phyloP scores from a whole-genome alignment of 805 yeast species.

The Barnettozyma salicaria region DNA sequence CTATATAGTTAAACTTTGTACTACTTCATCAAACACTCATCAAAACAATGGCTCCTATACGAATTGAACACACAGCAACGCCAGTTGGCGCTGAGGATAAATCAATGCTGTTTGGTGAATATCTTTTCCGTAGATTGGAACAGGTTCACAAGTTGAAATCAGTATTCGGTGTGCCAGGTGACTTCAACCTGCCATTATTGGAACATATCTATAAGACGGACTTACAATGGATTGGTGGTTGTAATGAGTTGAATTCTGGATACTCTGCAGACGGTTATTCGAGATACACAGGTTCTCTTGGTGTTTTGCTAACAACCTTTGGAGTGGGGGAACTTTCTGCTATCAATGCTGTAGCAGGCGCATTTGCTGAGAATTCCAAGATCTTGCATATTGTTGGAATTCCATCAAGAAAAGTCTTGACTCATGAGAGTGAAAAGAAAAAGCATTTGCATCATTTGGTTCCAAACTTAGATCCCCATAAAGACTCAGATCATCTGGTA shows the following conservation, averaged over 20 bases:
- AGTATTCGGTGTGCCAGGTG: constrained; percentile 77
- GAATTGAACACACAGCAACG: not conserved
- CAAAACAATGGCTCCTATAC: constrained; percentile 7
- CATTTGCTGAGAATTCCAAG: constrained; percentile 77
- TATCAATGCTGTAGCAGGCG: constrained; percentile 74
- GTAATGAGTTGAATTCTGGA: constrained; percentile 87
- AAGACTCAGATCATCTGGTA: constrained; percentile 56
- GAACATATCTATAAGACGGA: constrained; percentile 57
- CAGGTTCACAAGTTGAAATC: constrained; percentile 50
- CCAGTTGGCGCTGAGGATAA: not conserved
- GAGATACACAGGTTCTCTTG: constrained; percentile 54
- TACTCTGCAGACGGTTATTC: constrained; percentile 91
- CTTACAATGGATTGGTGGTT: constrained; percentile 71
- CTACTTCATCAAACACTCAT: too few relatives aligned
- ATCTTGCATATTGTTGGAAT: constrained; percentile 82
- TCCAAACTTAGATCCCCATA: constrained; percentile 41
- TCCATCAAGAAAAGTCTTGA: constrained; percentile 27
- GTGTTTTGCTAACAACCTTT: constrained; percentile 60
- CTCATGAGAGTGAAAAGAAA: constrained; percentile 23
- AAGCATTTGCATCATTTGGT: constrained; percentile 55
- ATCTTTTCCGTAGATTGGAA: constrained; percentile 50
- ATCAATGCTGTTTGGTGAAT: constrained; percentile 53
- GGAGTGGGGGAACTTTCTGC: constrained; percentile 92
- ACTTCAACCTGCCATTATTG: constrained; percentile 59
- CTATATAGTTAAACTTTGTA: too few relatives aligned